Evolutionary conservation across 2,329 filamentous ascomycete genomes (phyloP).

Genomic region (Sporothrix phasma): DNA sequence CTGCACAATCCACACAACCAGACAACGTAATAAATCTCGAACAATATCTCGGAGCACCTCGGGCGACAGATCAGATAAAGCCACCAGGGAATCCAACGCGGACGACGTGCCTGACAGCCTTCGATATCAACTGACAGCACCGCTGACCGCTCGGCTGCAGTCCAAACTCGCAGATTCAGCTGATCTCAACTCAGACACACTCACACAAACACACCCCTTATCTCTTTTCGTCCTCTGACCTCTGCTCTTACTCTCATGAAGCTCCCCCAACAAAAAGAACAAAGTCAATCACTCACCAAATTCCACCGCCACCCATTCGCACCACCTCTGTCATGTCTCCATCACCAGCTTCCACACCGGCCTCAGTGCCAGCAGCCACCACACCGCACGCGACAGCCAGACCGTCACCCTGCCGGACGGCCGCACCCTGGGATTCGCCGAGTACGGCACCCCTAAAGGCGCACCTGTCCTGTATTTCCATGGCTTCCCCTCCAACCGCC

Average conservation of each 20-base stretch:
- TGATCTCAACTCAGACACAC: background rate
- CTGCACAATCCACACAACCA: too few relatives aligned
- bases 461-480: conserved; percentile 33
- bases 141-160: background rate
- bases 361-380: too few relatives aligned
- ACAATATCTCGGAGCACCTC: background rate
- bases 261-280: background rate
- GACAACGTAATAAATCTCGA: too few relatives aligned
- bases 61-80: background rate
- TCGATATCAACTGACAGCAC: background rate
- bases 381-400: conserved; percentile 18
- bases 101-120: background rate
- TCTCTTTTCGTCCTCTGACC: background rate
- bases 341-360: background rate
- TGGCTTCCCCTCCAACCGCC: conserved; percentile 32
- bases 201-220: background rate
- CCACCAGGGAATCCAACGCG: too few relatives aligned
- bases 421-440: conserved; percentile 32
- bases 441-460: conserved; percentile 28
- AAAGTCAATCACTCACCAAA: background rate
- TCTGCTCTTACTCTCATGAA: background rate
- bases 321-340: background rate
- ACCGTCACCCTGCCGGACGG: conserved; percentile 31
- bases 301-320: background rate
- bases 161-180: background rate